phyloP scores from a whole-genome alignment of 2,329 filamentous ascomycete genomes.

The Diaporthe sp. region DNA sequence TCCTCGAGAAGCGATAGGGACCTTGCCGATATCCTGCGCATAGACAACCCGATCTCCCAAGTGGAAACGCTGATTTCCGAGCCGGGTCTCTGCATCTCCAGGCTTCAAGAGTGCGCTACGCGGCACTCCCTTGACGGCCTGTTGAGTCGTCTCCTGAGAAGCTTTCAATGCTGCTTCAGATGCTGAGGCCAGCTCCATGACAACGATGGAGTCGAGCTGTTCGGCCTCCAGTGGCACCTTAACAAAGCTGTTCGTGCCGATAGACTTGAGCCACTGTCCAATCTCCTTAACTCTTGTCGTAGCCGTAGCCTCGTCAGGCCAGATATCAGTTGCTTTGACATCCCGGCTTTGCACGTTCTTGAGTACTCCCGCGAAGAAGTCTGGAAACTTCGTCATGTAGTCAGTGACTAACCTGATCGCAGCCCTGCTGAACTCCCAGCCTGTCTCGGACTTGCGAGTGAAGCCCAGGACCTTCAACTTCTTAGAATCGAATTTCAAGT shows the following conservation, averaged over 20 bases:
- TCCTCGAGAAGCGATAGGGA: conserved; percentile 90
- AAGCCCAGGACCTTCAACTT: conserved; percentile 97
- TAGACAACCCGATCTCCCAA: conserved; percentile 95
- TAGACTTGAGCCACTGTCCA: conserved; percentile 89
- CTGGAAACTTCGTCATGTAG: conserved; percentile 95
- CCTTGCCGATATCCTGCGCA: conserved; percentile 91
- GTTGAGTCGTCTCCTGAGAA: conserved; percentile 10
- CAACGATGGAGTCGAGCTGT: conserved; percentile 92
- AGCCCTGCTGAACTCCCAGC: conserved; percentile 95
- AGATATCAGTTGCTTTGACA: conserved; percentile 88
- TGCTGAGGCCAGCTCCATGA: conserved; percentile 81
- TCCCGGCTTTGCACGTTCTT: conserved; percentile 87
- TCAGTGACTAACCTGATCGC: conserved; percentile 84
- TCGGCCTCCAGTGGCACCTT: conserved; percentile 96
- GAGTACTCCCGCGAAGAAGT: conserved; percentile 92
- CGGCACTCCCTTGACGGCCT: conserved; percentile 78
- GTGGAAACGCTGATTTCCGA: conserved; percentile 84
- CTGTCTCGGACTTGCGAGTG: conserved; percentile 84
- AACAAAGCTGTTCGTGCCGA: conserved; percentile 93
- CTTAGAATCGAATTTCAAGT: conserved; percentile 95
- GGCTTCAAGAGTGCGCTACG: conserved; percentile 91
- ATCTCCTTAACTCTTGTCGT: conserved; percentile 92
- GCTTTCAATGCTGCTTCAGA: conserved; percentile 71
- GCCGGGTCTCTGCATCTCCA: conserved; percentile 92
- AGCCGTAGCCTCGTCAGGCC: conserved; percentile 78